Conservation (phyloP, 2,329 filamentous ascomycete species). For the Fusarium fracticaudum region DNA sequence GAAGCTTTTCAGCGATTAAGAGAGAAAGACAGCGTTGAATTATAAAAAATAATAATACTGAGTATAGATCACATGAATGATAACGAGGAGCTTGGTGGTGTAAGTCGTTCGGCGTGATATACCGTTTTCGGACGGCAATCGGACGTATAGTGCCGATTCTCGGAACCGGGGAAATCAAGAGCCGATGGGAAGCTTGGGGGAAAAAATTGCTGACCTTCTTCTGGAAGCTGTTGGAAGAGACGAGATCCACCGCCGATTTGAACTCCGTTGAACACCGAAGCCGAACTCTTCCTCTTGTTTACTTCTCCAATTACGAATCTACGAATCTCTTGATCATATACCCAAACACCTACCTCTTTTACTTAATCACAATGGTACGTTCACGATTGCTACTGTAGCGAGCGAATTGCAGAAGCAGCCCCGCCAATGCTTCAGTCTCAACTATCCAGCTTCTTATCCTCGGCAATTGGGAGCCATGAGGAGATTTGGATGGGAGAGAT, state of each 20-base stretch:
- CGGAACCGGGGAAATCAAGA: slow-evolving; percentile 49
- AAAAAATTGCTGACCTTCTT: slow-evolving; percentile 52
- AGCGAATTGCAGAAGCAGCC: neutral
- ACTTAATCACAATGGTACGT: slow-evolving; percentile 46
- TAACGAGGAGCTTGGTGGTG: neutral
- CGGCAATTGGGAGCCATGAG: slow-evolving; percentile 32
- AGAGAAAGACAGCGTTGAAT: slow-evolving; percentile 14
- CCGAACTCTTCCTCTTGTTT: slow-evolving; percentile 26
- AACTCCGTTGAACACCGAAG: slow-evolving; percentile 39
- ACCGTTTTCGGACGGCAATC: slow-evolving; percentile 12
- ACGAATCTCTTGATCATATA: slow-evolving; percentile 25
- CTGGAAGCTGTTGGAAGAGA: slow-evolving; percentile 54
- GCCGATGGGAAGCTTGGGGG: slow-evolving; percentile 39
- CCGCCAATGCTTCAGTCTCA: neutral
- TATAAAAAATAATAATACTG: slow-evolving; percentile 1
- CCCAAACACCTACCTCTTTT: neutral
- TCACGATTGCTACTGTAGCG: neutral
- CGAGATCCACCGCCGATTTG: slow-evolving; percentile 46
- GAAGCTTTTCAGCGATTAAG: neutral
- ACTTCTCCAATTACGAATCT: slow-evolving; percentile 29
- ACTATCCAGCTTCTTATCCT: slow-evolving; percentile 26
- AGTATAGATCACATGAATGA: neutral
- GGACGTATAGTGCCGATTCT: slow-evolving; percentile 13
- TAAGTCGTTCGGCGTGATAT: slow-evolving; percentile 3
- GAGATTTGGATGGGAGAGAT: neutral